Base-by-base conservation (phyloP, 768 basidiomycete genomes). In the Boletus rubroflammeus region DNA sequence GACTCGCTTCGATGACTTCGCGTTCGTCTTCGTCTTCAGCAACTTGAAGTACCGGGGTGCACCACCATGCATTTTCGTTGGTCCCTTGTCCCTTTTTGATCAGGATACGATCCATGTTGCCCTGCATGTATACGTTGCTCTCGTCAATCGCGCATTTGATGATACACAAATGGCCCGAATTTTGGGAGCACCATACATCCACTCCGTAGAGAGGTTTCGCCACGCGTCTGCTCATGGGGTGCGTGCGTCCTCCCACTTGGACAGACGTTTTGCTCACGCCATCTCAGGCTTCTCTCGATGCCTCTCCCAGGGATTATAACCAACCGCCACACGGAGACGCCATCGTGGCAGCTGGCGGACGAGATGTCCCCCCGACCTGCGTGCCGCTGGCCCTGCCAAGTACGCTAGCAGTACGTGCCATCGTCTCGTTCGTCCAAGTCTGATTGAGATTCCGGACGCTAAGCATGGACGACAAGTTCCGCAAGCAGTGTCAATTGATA, bases 171-270 rank as follows among this genome's bases (percentile, higher is more conserved):
- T 17, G 11, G 5, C 14, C 14, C 34, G 32, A 14, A 17, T 17
- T 35, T 10, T 5, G 34, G 14, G 5, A 15, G 17, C 14, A 17
- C 35, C 35, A 8, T 36, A 36, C 29, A 4, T 29, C 10, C 9
- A 2, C 10, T 29, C 10, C 0, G 29, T 28, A 28, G 28, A 28
- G 11, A 21, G 35, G 40, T 57, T 40, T 7, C 29, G 57, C 6
- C 55, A 17, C 19, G 55, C 45, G 11, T 21, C 55, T 19, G 55
- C 49, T 4, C 48, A 42, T n/a, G 32, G 46, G 6, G 48, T 57
- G 2, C 39, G 48, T 47, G 6, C 15, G 7, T 8, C 21, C 21
- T 42, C 11, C 10, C 19, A 14, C 23, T 34, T 6, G 21, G 15
- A 10, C 5, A 25, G 10, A 21, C 8, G 32, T 17, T 17, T 10